These are phyloP conservation scores for Kurtzmaniella quercitrusa DNA, from an alignment of 1,139 yeast genomes.

Conservation along the genomic window DNA sequence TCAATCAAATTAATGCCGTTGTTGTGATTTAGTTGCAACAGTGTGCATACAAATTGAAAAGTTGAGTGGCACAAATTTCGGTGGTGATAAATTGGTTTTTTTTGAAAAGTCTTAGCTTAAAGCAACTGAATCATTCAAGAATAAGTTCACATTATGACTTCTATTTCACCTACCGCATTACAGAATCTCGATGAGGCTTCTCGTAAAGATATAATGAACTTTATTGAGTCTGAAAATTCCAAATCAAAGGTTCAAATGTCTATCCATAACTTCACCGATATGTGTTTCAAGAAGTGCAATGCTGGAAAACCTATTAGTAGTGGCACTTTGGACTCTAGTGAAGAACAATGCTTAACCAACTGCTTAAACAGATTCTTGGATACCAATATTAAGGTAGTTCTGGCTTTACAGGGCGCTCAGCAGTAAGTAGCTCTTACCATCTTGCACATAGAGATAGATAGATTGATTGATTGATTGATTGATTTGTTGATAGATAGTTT, in stretches of 20 bases:
- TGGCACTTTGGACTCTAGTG: constrained; percentile 50
- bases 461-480: not conserved
- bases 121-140: not conserved
- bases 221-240: constrained; percentile 79
- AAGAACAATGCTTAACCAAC: constrained; percentile 71
- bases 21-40: not conserved
- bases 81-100: not conserved
- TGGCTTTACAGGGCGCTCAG: constrained; percentile 39
- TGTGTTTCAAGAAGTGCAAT: constrained; percentile 88
- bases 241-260: constrained; percentile 86
- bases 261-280: constrained; percentile 80
- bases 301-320: constrained; percentile 44
- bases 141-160: constrained; percentile 41
- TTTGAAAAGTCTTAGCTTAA: too few species aligned
- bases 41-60: not conserved
- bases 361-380: constrained; percentile 86
- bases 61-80: not conserved
- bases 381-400: constrained; percentile 80
- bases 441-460: not conserved
- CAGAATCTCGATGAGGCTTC: constrained; percentile 66
- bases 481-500: not conserved
- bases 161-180: constrained; percentile 56
- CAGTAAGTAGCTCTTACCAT: constrained; percentile 11
- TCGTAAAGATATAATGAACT: constrained; percentile 69
- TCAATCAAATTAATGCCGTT: too few species aligned